A percentile compares a stretch with the other conserved stretches of the same genome.
phyloP scores from a whole-genome alignment of 2,329 filamentous ascomycete species.

The Colletotrichum siamense region DNA sequence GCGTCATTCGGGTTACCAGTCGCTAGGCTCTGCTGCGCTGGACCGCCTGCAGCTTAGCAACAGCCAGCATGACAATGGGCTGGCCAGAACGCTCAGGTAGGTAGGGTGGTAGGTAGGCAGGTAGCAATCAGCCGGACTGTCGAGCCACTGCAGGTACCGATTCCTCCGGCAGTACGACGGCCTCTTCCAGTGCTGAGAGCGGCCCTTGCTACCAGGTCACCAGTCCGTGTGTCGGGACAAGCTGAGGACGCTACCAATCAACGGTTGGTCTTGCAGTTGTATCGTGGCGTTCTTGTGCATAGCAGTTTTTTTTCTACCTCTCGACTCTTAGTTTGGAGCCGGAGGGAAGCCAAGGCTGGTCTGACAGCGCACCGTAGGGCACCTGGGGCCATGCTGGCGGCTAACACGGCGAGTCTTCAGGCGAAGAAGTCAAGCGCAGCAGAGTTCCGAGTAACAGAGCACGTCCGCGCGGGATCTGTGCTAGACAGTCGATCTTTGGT shows the following conservation, averaged over 20 bases:
- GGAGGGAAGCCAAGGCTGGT: not conserved
- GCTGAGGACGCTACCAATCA: not conserved
- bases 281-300: not conserved
- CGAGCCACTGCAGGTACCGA: slow-evolving; percentile 12
- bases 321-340: not conserved
- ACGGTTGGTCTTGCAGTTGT: not conserved
- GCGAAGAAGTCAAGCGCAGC: not conserved
- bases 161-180: slow-evolving; percentile 16
- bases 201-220: slow-evolving; percentile 6
- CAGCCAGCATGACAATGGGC: not conserved
- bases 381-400: not conserved
- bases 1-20: not conserved
- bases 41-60: not conserved
- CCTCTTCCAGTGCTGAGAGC: not conserved
- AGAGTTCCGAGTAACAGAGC: slow-evolving; percentile 3
- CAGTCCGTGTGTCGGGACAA: slow-evolving; percentile 5
- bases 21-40: not conserved
- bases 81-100: not conserved
- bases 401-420: not conserved
- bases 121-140: slow-evolving; percentile 4
- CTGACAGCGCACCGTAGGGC: slow-evolving; percentile 9
- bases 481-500: not conserved
- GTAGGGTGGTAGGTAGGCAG: not conserved
- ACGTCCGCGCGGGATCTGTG: slow-evolving; percentile 5
- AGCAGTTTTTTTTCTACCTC: not conserved